Base-by-base conservation (phyloP, 2,329 filamentous ascomycete species). In the Sclerotinia glacialis region DNA sequence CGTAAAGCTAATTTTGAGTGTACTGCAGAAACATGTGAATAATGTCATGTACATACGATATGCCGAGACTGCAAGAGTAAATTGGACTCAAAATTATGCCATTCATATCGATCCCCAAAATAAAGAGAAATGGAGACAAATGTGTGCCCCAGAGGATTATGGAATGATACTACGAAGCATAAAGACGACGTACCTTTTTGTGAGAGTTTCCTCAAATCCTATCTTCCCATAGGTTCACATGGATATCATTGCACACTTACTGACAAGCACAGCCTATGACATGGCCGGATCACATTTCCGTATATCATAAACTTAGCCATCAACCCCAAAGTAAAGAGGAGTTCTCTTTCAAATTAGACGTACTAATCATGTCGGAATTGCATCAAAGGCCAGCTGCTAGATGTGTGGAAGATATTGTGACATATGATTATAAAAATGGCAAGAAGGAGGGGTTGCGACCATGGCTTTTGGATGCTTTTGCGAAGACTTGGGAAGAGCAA, bases 111-210 rank as follows among this genome's bases (percentile, higher is more conserved):
- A 92, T 72, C 85, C 86, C 0, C 77, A 78, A 40, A 83, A 93
- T 70, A 80, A 81, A 66, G 77, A 80, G 52, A 80, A 85, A 68
- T 97, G 93, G 92, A 77, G 79, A 18, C 83, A 89, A 58, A 79
- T 96, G 50, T 85, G 90, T 80, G 87, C 84, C 18, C 86, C 89
- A 0, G 83, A 79, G 31, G 83, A 84, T 0, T 80, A 87, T 23
- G 93, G 93, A 0, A 76, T 97, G 66, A 95, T 97, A 67, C 78
- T 97, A 74, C 85, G 87, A 72, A 92, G 88, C 72, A 92, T 97
- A 71, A 89, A 85, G 72, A 88, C 90, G 0, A 89, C 96, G 71
- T 97, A 90, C 78, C 97, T 97, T 79, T 93, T 96, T 79, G 92
- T 95, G 76, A 70, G 89, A 82, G 23, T 47, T 40, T 26, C 52